Evolutionary conservation across 208 protist species (phyloP).

Genomic region (Tritrichomonas foetus): DNA sequence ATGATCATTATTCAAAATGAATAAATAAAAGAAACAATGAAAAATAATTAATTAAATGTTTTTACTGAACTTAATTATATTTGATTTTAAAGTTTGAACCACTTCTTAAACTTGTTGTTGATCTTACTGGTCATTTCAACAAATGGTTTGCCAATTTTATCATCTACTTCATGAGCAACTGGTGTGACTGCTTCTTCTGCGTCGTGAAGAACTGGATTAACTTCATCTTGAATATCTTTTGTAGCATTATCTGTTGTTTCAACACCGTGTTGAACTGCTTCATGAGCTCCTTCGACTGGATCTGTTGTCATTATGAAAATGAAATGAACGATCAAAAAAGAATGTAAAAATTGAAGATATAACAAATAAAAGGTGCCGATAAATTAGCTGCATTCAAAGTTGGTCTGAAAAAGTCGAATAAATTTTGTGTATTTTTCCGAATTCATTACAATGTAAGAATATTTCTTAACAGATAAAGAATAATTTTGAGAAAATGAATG

Average conservation of each 20-base stretch:
- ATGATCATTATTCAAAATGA: not conserved
- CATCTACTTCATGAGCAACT: not conserved
- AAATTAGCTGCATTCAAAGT: not conserved
- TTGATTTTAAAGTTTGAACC: not conserved
- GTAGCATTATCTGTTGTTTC: not conserved
- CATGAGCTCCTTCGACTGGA: not conserved
- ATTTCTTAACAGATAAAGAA: too few species aligned
- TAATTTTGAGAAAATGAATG: too few species aligned
- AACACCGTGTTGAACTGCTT: not conserved
- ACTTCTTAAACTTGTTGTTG: not conserved
- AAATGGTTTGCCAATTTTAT: not conserved
- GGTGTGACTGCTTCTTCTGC: not conserved
- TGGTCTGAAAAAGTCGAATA: not conserved
- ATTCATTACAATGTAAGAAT: too few species aligned
- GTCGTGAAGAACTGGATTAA: not conserved
- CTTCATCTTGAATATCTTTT: not conserved
- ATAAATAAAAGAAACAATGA: not conserved
- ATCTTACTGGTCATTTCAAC: too few species aligned
- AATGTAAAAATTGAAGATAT: not conserved
- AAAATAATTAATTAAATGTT: not conserved
- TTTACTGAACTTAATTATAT: not conserved
- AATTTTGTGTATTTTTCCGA: too few species aligned
- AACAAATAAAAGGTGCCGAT: not conserved
- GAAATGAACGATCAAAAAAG: not conserved
- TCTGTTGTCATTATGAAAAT: not conserved